Conservation (phyloP, 352 stramenopile genomes). For the Phytophthora citricola region DNA sequence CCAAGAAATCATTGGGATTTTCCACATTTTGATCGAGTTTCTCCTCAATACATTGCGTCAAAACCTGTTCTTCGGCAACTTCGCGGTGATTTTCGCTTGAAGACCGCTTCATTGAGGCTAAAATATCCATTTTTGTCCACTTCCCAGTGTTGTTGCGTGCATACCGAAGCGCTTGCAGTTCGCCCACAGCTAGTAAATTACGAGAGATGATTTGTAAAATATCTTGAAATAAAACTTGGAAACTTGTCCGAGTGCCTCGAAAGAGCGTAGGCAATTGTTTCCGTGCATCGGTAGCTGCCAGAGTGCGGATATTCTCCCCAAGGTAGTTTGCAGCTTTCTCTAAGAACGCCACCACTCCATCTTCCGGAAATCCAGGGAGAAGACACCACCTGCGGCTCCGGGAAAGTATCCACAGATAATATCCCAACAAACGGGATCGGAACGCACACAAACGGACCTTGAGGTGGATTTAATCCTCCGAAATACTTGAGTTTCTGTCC, state of each 20-base stretch:
- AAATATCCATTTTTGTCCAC: constrained; percentile 5
- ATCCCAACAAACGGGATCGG: constrained; percentile 78
- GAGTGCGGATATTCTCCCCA: constrained; percentile 49
- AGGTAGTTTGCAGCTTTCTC: constrained; percentile 54
- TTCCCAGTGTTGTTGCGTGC: constrained; percentile 7
- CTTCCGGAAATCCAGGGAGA: constrained; percentile 57
- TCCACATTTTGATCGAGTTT: background rate
- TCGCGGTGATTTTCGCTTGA: background rate
- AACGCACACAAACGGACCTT: constrained; percentile 63
- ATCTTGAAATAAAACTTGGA: constrained; percentile 41
- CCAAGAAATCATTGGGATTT: background rate
- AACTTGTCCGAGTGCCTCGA: constrained; percentile 62
- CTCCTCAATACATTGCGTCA: constrained; percentile 17
- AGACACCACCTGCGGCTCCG: constrained; percentile 59
- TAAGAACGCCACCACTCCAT: constrained; percentile 62
- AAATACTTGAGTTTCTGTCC: constrained; percentile 43
- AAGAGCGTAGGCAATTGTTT: constrained; percentile 53
- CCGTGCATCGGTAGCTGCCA: constrained; percentile 24
- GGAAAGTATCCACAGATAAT: constrained; percentile 71
- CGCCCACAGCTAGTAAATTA: constrained; percentile 52
- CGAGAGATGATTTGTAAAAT: constrained; percentile 44
- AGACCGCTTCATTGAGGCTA: constrained; percentile 17
- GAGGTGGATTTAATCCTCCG: constrained; percentile 8
- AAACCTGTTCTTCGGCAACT: background rate
- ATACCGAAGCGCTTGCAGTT: constrained; percentile 47